phyloP scores from a whole-genome alignment of 345 rosid genomes.

The Lagerstroemia speciosa region DNA sequence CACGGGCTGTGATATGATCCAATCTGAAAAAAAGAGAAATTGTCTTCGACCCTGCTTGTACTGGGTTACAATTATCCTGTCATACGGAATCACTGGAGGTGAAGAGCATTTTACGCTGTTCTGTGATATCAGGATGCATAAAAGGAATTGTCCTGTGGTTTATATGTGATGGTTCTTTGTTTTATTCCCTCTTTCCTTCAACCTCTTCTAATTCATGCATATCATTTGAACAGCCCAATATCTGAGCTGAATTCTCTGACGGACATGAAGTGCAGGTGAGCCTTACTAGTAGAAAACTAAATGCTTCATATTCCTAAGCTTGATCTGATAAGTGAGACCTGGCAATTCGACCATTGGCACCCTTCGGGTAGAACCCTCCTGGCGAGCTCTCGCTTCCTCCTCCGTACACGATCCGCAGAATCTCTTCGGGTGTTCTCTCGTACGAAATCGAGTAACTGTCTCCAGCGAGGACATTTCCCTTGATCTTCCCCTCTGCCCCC shows the following conservation, averaged over 20 bases:
- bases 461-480: slow-evolving; percentile 57
- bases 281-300: neutral
- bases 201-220: neutral
- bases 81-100: neutral
- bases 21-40: neutral
- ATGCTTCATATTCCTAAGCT: neutral
- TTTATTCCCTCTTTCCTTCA: neutral
- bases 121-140: neutral
- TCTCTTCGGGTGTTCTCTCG: slow-evolving; percentile 50
- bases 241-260: too few relatives aligned
- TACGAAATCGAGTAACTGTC: slow-evolving; percentile 31
- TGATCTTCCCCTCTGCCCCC: slow-evolving; percentile 40
- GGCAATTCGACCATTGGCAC: slow-evolving; percentile 56
- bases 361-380: slow-evolving; percentile 66
- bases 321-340: slow-evolving; percentile 17
- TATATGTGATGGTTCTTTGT: neutral
- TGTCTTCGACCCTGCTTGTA: neutral
- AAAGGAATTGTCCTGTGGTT: neutral
- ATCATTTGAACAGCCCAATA: too few relatives aligned
- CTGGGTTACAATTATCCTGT: neutral
- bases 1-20: neutral
- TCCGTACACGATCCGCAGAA: slow-evolving; percentile 56
- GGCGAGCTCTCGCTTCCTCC: slow-evolving; percentile 41
- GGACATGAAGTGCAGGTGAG: neutral
- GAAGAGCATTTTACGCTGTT: neutral